Evolutionary conservation across 2,329 filamentous ascomycete genomes (phyloP), one percentile per base, ranked within the genome.

Genomic region (Paecilomyces sp.): DNA sequence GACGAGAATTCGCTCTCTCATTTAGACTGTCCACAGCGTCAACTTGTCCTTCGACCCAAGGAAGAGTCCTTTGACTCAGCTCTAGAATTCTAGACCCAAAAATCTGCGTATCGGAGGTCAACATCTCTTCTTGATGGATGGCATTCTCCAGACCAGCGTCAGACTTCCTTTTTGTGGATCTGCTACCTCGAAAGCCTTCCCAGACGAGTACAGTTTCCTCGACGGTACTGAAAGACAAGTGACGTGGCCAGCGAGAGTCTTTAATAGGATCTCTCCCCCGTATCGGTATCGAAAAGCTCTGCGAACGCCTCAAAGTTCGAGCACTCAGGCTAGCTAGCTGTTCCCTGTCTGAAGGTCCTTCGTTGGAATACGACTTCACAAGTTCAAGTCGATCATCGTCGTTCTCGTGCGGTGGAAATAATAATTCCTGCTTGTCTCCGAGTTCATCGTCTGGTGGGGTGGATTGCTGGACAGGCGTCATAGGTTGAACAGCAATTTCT

Each of bases 1-100:
- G 82, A 63, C 91, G 87, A 18, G 79, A 77, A 31, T 83, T 82
- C 57, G 88, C 86, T 51, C 81, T 78, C 12, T 82, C 77, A 60
- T 92, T 86, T 7, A 95, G 79, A 85, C 84, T 65, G 33, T 80
- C 76, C 13, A 80, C 76, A 2, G 74, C 69, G 25, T 67, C 65
- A 25, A 80, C 75, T 57, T 78, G 74, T 24, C 68, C 67, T 61
- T 77, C 74, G 11, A 78, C 77, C 75, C 77, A 80, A 4, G 73
- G 73, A 33, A 75, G 71, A 5, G 75, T 75, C 30, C 64, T 64
- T 52, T 71, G 66, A 53, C 71, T 71, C 28, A 80, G 61, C 15
- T 72, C 67, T 6, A 73, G 65, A 50, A 80, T 75, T 9, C 70
- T 69, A 22, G 68, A 67, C 41, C 68, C 67, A 61, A 75, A 73